A percentile compares a stretch with the other conserved stretches of the same genome.
Evolutionary conservation across 2,329 filamentous ascomycete species (phyloP).

Genomic region (Sarocladium kiliense): DNA sequence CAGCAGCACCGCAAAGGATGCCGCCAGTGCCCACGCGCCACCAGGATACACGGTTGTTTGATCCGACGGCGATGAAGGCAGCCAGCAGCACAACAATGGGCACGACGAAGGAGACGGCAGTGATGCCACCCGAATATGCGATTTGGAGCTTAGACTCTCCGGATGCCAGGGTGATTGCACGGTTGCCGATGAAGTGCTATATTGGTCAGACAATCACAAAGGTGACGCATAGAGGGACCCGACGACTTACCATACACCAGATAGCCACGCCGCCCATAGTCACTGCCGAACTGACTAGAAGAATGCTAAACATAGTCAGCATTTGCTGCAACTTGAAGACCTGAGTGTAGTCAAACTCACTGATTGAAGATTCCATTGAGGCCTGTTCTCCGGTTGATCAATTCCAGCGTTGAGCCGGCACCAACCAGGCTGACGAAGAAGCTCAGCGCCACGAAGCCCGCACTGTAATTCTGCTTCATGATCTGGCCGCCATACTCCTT

Average conservation of each 20-base stretch:
- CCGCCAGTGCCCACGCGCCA: constrained; percentile 59
- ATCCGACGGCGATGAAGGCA: constrained; percentile 66
- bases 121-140: constrained; percentile 66
- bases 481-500: constrained; percentile 37
- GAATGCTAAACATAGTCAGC: constrained; percentile 52
- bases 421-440: constrained; percentile 73
- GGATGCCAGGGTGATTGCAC: constrained; percentile 65
- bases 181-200: constrained; percentile 80
- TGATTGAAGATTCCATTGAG: constrained; percentile 64
- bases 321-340: no score
- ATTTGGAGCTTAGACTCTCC: constrained; percentile 63
- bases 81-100: constrained; percentile 69
- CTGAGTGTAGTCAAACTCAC: constrained; percentile 35
- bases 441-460: constrained; percentile 66
- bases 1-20: constrained; percentile 64
- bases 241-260: constrained; percentile 58
- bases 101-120: constrained; percentile 72
- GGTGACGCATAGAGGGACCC: no score
- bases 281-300: constrained; percentile 59
- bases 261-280: constrained; percentile 71
- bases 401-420: constrained; percentile 72
- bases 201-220: not conserved
- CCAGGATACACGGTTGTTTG: constrained; percentile 51
- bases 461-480: constrained; percentile 44
- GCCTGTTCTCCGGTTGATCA: constrained; percentile 72